A percentile compares a stretch with the other conserved stretches of the same genome.
These are phyloP conservation scores for Stachybotrys echinatus DNA, from an alignment of 2,329 filamentous ascomycete genomes.

Conservation along the genomic window DNA sequence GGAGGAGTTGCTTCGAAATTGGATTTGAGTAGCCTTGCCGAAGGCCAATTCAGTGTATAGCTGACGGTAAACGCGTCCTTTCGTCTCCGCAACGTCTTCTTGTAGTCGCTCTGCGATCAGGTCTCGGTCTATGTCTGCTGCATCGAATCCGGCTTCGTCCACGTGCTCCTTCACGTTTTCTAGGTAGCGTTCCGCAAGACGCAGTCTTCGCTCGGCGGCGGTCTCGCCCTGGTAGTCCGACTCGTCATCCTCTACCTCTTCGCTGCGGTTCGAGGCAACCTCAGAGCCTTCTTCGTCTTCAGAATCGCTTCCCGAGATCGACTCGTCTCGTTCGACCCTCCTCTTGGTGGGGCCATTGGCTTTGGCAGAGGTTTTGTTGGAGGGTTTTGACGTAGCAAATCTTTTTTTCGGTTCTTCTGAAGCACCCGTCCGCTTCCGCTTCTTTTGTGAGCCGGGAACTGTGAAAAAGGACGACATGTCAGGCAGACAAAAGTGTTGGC, in stretches of 20 bases:
- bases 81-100: conserved; percentile 87
- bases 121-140: conserved; percentile 87
- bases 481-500: conserved; percentile 19
- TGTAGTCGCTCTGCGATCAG: conserved; percentile 84
- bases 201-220: conserved; percentile 77
- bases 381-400: conserved; percentile 40
- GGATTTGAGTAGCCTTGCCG: conserved; percentile 57
- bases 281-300: conserved; percentile 52
- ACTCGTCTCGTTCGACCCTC: conserved; percentile 56
- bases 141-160: conserved; percentile 81
- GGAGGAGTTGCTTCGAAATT: conserved; percentile 74
- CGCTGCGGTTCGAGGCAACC: conserved; percentile 36
- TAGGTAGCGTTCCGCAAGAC: conserved; percentile 87
- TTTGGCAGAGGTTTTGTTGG: conserved; percentile 36
- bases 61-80: conserved; percentile 81
- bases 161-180: conserved; percentile 83
- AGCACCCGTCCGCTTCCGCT: conserved; percentile 69
- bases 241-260: conserved; percentile 36
- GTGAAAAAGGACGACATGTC: conserved; percentile 96
- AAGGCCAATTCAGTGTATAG: conserved; percentile 72
- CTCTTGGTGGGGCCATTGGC: conserved; percentile 32
- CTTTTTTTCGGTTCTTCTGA: conserved; percentile 55
- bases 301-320: conserved; percentile 81
- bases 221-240: conserved; percentile 82
- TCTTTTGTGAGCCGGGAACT: conserved; percentile 77